These are phyloP conservation scores for Cordia subcordata DNA, from an alignment of 257 asterid species.

Conservation along the genomic window DNA sequence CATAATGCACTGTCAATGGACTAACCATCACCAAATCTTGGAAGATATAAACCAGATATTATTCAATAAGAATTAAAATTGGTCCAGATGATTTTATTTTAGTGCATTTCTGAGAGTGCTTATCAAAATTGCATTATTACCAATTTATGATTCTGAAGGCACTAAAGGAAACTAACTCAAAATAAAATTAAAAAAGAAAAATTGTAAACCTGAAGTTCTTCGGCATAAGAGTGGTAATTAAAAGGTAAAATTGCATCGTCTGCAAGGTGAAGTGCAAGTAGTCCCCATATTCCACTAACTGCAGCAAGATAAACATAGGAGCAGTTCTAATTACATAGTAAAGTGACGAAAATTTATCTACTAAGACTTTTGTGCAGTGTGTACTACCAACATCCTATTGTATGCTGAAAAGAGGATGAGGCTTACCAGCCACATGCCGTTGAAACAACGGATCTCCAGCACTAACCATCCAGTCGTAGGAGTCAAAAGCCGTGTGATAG, in stretches of 20 bases:
- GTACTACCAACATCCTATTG: constrained; percentile 2
- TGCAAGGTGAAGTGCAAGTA: constrained; percentile 77
- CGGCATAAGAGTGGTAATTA: constrained; percentile 73
- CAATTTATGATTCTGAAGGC: background rate
- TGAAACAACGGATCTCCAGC: constrained; percentile 83
- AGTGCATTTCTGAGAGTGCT: too few species aligned
- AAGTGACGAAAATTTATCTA: background rate
- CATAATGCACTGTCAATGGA: too few species aligned
- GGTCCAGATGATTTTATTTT: too few species aligned
- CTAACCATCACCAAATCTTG: too few species aligned
- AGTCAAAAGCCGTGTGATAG: constrained; percentile 92
- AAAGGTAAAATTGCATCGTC: constrained; percentile 79
- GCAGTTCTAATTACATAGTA: constrained; percentile 1
- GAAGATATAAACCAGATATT: too few species aligned
- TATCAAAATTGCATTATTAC: background rate
- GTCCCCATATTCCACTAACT: constrained; percentile 93
- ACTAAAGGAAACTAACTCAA: background rate
- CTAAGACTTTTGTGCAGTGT: background rate
- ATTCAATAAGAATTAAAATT: too few species aligned
- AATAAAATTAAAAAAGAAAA: background rate
- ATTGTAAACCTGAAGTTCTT: constrained; percentile 59
- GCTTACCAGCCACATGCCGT: constrained; percentile 79
- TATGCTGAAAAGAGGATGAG: constrained; percentile 1
- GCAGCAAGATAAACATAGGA: constrained; percentile 15
- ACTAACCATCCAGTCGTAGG: constrained; percentile 80